Percentiles rank a stretch among this genome's conserved stretches.
These are phyloP conservation scores for Cladosporium cucumerinum DNA, from an alignment of 2,329 filamentous ascomycete species.

Conservation along the genomic window DNA sequence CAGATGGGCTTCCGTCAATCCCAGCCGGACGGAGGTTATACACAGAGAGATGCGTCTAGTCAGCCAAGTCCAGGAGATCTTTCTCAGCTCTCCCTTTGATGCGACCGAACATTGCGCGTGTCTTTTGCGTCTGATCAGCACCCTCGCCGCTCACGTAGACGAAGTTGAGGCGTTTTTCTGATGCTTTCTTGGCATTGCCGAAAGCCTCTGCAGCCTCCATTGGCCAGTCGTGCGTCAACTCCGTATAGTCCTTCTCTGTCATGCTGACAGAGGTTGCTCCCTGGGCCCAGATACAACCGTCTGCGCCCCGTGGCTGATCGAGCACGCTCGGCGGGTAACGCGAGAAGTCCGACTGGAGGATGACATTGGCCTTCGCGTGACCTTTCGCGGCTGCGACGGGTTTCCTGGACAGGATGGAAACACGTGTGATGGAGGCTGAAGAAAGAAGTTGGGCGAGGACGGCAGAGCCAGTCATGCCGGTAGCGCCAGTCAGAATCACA, in stretches of 20 bases:
- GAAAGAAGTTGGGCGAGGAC: slow-evolving; percentile 39
- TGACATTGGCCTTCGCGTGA: slow-evolving; percentile 61
- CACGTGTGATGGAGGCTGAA: slow-evolving; percentile 53
- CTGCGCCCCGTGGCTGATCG: slow-evolving; percentile 59
- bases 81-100: slow-evolving; percentile 67
- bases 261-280: slow-evolving; percentile 50
- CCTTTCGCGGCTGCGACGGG: slow-evolving; percentile 61
- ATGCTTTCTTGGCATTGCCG: slow-evolving; percentile 45
- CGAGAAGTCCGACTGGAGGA: slow-evolving; percentile 65
- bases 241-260: slow-evolving; percentile 49
- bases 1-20: slow-evolving; percentile 49
- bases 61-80: slow-evolving; percentile 52
- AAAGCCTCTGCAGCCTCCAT: slow-evolving; percentile 58
- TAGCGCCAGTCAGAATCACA: slow-evolving; percentile 46
- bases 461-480: slow-evolving; percentile 41
- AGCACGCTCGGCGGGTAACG: slow-evolving; percentile 59
- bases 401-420: slow-evolving; percentile 65
- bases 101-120: slow-evolving; percentile 57
- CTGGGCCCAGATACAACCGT: slow-evolving; percentile 70
- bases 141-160: slow-evolving; percentile 66
- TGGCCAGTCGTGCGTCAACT: slow-evolving; percentile 66
- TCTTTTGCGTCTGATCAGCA: slow-evolving; percentile 56
- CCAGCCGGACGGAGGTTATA: slow-evolving; percentile 58
- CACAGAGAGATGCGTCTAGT: slow-evolving; percentile 47
- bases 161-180: slow-evolving; percentile 55